A percentile compares a stretch with the other conserved stretches of the same genome.
These are phyloP conservation scores for Xerocomellus amylosporus DNA, from an alignment of 768 basidiomycete species.

Conservation along the genomic window DNA sequence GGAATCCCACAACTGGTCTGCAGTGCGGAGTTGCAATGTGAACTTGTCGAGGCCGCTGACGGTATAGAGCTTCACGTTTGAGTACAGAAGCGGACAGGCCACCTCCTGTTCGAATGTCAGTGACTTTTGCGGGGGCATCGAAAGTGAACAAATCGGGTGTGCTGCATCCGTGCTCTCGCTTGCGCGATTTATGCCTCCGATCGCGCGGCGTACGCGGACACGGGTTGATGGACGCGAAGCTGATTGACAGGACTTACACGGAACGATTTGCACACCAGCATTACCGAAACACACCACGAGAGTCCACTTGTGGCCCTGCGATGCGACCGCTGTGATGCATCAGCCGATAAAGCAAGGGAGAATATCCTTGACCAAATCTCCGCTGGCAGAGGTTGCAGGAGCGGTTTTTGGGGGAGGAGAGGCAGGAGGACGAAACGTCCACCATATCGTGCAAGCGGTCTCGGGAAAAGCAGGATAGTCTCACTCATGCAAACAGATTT, in stretches of 20 bases:
- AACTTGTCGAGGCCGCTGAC: constrained; percentile 53
- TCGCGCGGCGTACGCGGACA: neutral
- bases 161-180: neutral
- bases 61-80: constrained; percentile 45
- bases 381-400: constrained; percentile 54
- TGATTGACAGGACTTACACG: constrained; percentile 31
- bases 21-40: constrained; percentile 50
- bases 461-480: constrained; percentile 57
- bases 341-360: constrained; percentile 28
- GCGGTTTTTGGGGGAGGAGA: constrained; percentile 55
- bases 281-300: constrained; percentile 27
- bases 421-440: constrained; percentile 66
- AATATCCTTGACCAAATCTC: constrained; percentile 74
- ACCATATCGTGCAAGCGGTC: constrained; percentile 59
- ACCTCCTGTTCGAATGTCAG: constrained; percentile 48
- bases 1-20: constrained; percentile 84
- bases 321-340: constrained; percentile 8
- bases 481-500: constrained; percentile 29
- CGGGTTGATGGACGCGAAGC: neutral
- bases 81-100: constrained; percentile 64
- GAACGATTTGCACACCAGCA: constrained; percentile 41
- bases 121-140: neutral
- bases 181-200: neutral
- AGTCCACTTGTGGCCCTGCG: constrained; percentile 4
- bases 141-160: neutral